phyloP scores from a whole-genome alignment of 164 flowering plant species.

The Stephania japonica region DNA sequence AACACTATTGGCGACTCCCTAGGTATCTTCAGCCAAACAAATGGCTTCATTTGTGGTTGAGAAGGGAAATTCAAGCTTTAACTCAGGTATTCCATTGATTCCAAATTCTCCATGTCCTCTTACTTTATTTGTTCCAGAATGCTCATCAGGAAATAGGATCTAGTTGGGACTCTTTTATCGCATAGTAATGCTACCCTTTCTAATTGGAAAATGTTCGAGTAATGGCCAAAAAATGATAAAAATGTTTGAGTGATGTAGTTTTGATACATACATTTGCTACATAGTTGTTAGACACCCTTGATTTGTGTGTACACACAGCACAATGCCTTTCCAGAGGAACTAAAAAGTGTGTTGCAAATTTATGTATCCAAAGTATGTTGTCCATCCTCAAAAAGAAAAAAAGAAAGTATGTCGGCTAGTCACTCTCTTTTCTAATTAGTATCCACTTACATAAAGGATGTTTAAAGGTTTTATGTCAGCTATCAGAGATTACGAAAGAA shows the following conservation, averaged over 20 bases:
- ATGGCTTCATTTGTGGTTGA: conserved; percentile 69
- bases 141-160: background rate
- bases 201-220: background rate
- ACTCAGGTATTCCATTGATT: conserved; percentile 39
- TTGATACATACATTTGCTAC: background rate
- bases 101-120: background rate
- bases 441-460: too few species aligned
- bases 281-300: background rate
- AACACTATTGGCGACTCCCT: conserved; percentile 51
- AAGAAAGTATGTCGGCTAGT: too few species aligned
- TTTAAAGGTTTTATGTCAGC: too few species aligned
- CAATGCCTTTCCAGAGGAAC: too few species aligned
- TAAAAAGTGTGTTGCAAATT: too few species aligned
- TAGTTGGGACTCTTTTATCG: background rate
- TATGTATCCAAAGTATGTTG: too few species aligned
- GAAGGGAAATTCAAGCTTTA: conserved; percentile 77
- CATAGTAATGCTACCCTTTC: background rate
- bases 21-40: conserved; percentile 58
- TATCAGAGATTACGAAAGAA: too few species aligned
- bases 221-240: background rate
- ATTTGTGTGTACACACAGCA: too few species aligned
- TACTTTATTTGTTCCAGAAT: background rate
- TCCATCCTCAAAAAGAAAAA: too few species aligned
- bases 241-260: background rate
- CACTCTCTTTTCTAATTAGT: too few species aligned